Evolutionary conservation across 2,329 filamentous ascomycete genomes (phyloP), one percentile per base, ranked within the genome.

Genomic region (Cladophialophora chaetospira): DNA sequence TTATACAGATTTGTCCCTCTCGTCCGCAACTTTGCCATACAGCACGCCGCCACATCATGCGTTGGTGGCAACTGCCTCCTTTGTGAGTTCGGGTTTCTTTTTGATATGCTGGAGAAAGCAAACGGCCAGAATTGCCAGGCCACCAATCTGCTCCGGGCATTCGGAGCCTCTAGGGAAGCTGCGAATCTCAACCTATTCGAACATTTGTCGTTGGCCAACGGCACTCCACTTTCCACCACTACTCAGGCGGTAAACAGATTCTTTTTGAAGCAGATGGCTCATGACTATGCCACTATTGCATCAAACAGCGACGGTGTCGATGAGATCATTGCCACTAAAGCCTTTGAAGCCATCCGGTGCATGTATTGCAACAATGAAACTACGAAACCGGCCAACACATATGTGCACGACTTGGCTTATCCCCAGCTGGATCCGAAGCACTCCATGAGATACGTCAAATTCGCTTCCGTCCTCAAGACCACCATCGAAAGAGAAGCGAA

Each of bases 101-200:
- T 96, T 66, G 95, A 99, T 69, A 99, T 99, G 94, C 81, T 99
- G 21, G 89, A 97, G 67, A 99, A 97, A 71, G 94, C 94, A 2
- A 88, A 88, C 61, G 93, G 92, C 0, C 88, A 92, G 55, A 96
- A 95, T 58, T 99, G 94, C 65, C 94, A 99, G 70, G 94, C 94
- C 11, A 96, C 93, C 0, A 99, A 99, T 69, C 82, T 99, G 61
- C 77, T 97, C 28, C 96, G 94, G 71, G 89, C 91, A 0, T 86
- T 99, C 56, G 92, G 89, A 70, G 88, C 86, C 63, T 87, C 91
- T 60, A 86, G 89, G 2, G 89, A 92, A 77, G 88, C 89, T 43
- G 83, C 83, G 0, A 88, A 85, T 17, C 75, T 96, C 23, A 89
- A 90, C 2, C 79, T 99, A 4, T 78, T 97, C 0, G 94, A 99